These are phyloP conservation scores for Stemphylium beticola DNA, from an alignment of 2,329 filamentous ascomycete genomes.

Conservation along the genomic window DNA sequence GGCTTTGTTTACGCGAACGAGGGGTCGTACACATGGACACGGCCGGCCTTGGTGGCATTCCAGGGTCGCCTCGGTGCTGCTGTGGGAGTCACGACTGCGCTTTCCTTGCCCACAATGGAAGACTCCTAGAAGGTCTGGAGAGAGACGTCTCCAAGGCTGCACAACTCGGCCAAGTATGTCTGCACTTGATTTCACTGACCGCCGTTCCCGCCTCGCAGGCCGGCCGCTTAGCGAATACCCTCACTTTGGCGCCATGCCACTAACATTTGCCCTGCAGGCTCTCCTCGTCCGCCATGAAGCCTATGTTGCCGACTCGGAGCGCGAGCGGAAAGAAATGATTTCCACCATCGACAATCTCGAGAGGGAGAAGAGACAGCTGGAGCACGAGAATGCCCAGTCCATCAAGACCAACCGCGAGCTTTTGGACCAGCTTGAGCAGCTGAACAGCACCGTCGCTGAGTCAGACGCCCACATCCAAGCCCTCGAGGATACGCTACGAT, in stretches of 20 bases:
- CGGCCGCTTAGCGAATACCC: too few relatives aligned
- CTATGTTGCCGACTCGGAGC: conserved; percentile 91
- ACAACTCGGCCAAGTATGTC: conserved; percentile 82
- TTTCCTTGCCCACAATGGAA: conserved; percentile 80
- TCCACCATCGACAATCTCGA: conserved; percentile 78
- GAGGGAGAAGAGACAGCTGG: conserved; percentile 69
- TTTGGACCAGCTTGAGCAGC: conserved; percentile 80
- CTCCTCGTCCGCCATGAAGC: conserved; percentile 90
- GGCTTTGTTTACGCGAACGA: conserved; percentile 6
- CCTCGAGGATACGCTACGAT: conserved; percentile 77
- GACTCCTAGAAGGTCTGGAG: conserved; percentile 79
- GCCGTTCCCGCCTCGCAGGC: conserved; percentile 18
- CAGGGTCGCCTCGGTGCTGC: conserved; percentile 67
- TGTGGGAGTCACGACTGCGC: conserved; percentile 82
- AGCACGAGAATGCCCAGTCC: conserved; percentile 76
- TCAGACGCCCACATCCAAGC: conserved; percentile 81
- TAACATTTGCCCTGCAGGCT: conserved; percentile 79
- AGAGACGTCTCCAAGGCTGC: conserved; percentile 87
- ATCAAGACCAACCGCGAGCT: conserved; percentile 84
- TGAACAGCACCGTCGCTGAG: conserved; percentile 79
- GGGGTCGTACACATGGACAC: conserved; percentile 26
- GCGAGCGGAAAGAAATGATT: conserved; percentile 76
- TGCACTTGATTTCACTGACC: conserved; percentile 34
- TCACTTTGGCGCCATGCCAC: conserved; percentile 52
- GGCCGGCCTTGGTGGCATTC: conserved; percentile 39